phyloP scores from a whole-genome alignment of 2,329 filamentous ascomycete genomes.

The Stemphylium lycopersici region DNA sequence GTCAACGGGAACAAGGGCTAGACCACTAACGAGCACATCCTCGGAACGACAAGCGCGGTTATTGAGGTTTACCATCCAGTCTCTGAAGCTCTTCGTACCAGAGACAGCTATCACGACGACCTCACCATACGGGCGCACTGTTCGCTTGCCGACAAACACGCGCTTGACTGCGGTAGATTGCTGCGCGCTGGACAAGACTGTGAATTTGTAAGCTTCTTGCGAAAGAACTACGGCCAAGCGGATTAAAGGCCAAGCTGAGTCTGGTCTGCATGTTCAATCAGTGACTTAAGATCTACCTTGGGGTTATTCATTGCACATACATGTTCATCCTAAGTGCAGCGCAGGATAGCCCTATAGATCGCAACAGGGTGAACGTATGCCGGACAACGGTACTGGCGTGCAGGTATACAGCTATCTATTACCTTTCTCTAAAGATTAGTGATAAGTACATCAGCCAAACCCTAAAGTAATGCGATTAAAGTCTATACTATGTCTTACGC shows the following conservation, averaged over 20 bases:
- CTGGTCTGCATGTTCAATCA: background rate
- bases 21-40: background rate
- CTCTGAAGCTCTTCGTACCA: background rate
- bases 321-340: background rate
- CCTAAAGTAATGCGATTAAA: too few species aligned
- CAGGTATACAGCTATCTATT: background rate
- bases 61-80: constrained; percentile 1
- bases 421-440: background rate
- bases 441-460: too few species aligned
- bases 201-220: constrained; percentile 2
- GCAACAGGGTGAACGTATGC: background rate
- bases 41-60: background rate
- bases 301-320: background rate
- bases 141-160: background rate
- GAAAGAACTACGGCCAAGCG: background rate
- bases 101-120: constrained; percentile 1
- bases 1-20: background rate
- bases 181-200: background rate
- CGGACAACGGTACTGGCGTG: background rate
- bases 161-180: background rate
- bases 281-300: background rate
- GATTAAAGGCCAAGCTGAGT: background rate
- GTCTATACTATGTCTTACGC: background rate
- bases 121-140: background rate
- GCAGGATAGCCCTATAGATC: background rate